Conservation (phyloP, 225 moss, liverwort and hornwort species). For the Pseudisothecium myosuroides region DNA sequence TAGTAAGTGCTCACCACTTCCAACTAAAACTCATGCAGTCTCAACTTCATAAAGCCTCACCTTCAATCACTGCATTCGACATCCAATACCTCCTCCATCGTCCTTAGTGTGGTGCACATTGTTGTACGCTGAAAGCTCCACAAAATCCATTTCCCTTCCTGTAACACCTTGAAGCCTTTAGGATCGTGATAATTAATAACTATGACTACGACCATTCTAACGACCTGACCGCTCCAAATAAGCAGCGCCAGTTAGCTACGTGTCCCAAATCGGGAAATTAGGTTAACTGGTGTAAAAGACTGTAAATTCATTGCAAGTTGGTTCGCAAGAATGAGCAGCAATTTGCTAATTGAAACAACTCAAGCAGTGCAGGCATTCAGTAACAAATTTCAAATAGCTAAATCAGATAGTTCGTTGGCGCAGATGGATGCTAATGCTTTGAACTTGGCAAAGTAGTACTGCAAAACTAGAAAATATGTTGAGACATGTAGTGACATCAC, state of each 20-base stretch:
- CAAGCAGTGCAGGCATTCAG: neutral
- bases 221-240: neutral
- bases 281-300: neutral
- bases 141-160: constrained; percentile 88
- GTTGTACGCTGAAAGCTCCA: constrained; percentile 89
- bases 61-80: constrained; percentile 54
- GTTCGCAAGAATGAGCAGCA: neutral
- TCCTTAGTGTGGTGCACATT: constrained; percentile 49
- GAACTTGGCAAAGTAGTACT: neutral
- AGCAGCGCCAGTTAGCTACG: neutral
- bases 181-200: neutral
- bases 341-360: neutral
- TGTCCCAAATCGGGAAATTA: neutral
- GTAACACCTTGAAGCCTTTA: neutral
- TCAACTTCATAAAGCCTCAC: too few relatives aligned
- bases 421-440: neutral
- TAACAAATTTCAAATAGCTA: neutral
- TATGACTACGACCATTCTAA: neutral
- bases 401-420: neutral
- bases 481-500: neutral
- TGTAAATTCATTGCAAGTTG: neutral
- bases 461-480: neutral
- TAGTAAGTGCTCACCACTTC: neutral
- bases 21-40: neutral
- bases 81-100: constrained; percentile 53